Conservation (phyloP, 2,329 filamentous ascomycete genomes). For the Hypoxylon rubiginosum region DNA sequence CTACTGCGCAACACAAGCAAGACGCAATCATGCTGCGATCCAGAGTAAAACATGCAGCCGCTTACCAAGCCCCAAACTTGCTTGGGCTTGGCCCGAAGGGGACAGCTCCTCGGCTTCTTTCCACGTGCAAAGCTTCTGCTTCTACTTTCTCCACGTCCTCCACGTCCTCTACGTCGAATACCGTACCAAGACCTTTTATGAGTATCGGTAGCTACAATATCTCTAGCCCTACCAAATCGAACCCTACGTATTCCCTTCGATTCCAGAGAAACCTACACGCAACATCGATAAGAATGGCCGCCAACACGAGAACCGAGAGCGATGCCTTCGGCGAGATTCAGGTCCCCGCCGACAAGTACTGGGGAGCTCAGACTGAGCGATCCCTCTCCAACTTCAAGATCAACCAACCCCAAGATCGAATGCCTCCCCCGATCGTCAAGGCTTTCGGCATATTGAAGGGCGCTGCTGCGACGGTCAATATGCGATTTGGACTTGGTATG, state of each 20-base stretch:
- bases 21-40: constrained; percentile 54
- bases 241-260: constrained; percentile 46
- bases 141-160: constrained; percentile 36
- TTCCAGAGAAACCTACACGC: constrained; percentile 59
- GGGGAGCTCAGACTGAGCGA: constrained; percentile 97
- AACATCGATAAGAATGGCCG: constrained; percentile 63
- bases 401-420: constrained; percentile 98
- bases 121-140: constrained; percentile 54
- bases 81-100: constrained; percentile 50
- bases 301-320: constrained; percentile 83
- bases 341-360: constrained; percentile 94
- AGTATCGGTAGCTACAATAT: constrained; percentile 31
- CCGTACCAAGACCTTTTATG: constrained; percentile 39
- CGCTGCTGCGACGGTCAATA: constrained; percentile 94
- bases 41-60: constrained; percentile 51
- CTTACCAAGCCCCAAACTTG: constrained; percentile 51
- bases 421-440: constrained; percentile 91
- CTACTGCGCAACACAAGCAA: constrained; percentile 43
- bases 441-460: constrained; percentile 98
- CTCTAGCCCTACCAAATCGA: constrained; percentile 32
- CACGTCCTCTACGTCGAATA: constrained; percentile 31
- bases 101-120: constrained; percentile 50
- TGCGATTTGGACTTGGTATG: constrained; percentile 89
- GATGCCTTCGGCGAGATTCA: constrained; percentile 98
- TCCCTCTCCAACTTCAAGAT: constrained; percentile 98